Evolutionary conservation across 2,329 filamentous ascomycete genomes (phyloP), one percentile per base, ranked within the genome.

Genomic region (Penicillium sumatraense): DNA sequence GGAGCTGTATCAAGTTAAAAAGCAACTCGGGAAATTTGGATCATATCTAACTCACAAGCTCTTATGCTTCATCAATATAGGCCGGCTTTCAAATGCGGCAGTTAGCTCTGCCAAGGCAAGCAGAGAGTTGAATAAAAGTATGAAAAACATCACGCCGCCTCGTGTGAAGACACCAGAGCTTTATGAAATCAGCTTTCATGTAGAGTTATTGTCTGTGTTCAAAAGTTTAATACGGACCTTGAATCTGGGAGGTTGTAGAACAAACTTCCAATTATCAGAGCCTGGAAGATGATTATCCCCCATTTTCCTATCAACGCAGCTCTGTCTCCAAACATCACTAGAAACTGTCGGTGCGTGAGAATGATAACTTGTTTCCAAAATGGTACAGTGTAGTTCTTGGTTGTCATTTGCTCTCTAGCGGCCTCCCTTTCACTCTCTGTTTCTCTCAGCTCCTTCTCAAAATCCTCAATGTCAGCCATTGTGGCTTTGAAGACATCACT

Each of bases 11-110:
- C 13, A 4, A 6, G 5, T 23, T 49, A 18, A 21, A 38, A 21
- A 10, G 5, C n/a, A 14, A 20, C 20, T 31, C 6, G 1, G 14
- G 18, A 21, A 3, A 0, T n/a, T n/a, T n/a, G n/a, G n/a, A n/a
- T n/a, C n/a, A n/a, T n/a, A 1, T 4, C 5, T 13, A 14, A 54
- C 75, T 60, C 56, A 77, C 75, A 89, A 89, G 21, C 81, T 85
- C 66, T 89, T 89, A 71, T 90, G 87, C 68, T 89, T 89, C 50
- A 88, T 73, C 35, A 90, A 71, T 53, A 90, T 88, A 0, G 86
- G 86, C 41, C 86, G 82, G 20, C 81, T 82, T 45, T 80, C 73
- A 60, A 89, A 90, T 0, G 85, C 81, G 1, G 84, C 72, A 0
- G 86, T 85, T 36, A 86, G 76, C 63, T 89, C 85, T 5, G 83